These are phyloP conservation scores for Colletotrichum tropicicola DNA, from an alignment of 2,329 filamentous ascomycete species.

Conservation along the genomic window DNA sequence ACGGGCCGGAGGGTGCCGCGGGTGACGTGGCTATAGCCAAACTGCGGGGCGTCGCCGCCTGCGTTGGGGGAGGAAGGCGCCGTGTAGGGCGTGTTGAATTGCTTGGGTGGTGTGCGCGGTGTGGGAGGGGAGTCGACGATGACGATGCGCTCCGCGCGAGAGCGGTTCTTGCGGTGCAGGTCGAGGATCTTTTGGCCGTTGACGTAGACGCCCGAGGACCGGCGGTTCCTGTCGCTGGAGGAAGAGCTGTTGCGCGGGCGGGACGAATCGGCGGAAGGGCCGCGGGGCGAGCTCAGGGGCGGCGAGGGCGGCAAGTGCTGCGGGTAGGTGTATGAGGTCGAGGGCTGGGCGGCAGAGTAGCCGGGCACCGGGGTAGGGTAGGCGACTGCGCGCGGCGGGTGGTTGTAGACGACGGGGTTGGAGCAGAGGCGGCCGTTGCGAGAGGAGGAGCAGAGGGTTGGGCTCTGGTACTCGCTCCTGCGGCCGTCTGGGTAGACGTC, in stretches of 20 bases:
- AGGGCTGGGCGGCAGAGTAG: constrained; percentile 36
- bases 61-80: constrained; percentile 43
- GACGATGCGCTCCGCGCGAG: constrained; percentile 52
- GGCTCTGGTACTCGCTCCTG: constrained; percentile 42
- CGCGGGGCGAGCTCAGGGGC: constrained; percentile 41
- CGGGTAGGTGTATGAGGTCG: constrained; percentile 39
- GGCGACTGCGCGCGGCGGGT: constrained; percentile 47
- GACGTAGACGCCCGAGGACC: constrained; percentile 46
- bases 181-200: constrained; percentile 47
- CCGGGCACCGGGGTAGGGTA: constrained; percentile 32
- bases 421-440: constrained; percentile 52
- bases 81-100: constrained; percentile 48
- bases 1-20: constrained; percentile 40
- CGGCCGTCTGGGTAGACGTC: constrained; percentile 57
- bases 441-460: constrained; percentile 48
- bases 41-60: constrained; percentile 31
- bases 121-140: constrained; percentile 56
- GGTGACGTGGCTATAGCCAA: constrained; percentile 33
- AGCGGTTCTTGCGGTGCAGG: constrained; percentile 40
- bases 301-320: constrained; percentile 50
- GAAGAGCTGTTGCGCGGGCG: constrained; percentile 44
- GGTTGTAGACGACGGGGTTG: constrained; percentile 49
- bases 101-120: constrained; percentile 56
- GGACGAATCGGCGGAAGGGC: constrained; percentile 45
- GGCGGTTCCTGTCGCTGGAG: constrained; percentile 39